These are phyloP conservation scores for Clonostachys rhizophaga DNA, from an alignment of 2,329 filamentous ascomycete genomes.

Conservation along the genomic window DNA sequence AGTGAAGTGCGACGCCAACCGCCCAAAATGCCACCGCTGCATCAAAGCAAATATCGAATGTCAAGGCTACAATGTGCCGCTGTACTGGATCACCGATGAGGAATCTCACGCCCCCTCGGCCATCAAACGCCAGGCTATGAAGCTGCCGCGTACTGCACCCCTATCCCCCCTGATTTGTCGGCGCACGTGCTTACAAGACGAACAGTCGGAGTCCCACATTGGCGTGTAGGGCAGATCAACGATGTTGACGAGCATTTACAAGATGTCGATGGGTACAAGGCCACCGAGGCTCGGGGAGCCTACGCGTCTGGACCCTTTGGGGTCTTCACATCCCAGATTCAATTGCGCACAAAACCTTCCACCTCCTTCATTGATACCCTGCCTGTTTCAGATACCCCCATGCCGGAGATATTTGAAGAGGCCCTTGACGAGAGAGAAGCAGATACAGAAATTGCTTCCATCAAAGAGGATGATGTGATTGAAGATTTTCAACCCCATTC, in stretches of 20 bases:
- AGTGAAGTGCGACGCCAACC: slow-evolving; percentile 1
- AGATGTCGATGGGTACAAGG: slow-evolving; percentile 1
- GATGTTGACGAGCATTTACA: slow-evolving; percentile 1
- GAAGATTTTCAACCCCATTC: no score
- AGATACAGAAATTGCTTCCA: no score
- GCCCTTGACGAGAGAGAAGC: no score
- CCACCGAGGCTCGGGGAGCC: not conserved
- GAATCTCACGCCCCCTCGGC: slow-evolving; percentile 1
- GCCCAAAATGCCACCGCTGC: slow-evolving; percentile 2
- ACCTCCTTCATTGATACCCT: no score
- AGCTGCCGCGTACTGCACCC: not conserved
- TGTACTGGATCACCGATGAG: slow-evolving; percentile 3
- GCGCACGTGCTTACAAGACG: no score
- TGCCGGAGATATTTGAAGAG: no score
- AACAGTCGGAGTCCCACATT: no score
- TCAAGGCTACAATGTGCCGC: slow-evolving; percentile 3
- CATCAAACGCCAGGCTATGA: slow-evolving; percentile 6
- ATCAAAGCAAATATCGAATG: slow-evolving; percentile 1
- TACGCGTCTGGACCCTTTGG: slow-evolving; percentile 2
- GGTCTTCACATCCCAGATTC: not conserved
- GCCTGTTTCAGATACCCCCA: no score
- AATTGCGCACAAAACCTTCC: no score
- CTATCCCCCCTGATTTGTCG: no score
- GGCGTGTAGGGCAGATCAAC: not conserved
- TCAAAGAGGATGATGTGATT: no score